Conservation (phyloP, 768 basidiomycete species). For the Mycena vulgaris region DNA sequence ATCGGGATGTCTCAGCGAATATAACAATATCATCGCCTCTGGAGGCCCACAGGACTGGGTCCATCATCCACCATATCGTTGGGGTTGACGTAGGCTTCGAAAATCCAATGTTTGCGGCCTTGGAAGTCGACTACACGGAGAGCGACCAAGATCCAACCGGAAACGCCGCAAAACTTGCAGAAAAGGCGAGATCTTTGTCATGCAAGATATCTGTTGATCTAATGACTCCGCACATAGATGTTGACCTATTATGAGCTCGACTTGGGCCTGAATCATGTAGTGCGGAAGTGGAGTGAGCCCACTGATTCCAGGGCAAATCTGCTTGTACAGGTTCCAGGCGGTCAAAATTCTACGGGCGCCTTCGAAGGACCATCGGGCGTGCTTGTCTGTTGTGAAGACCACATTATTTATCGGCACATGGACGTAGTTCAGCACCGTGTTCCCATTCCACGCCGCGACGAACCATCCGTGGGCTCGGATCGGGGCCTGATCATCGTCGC, state of each 20-base stretch:
- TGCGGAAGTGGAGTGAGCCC: conserved; percentile 97
- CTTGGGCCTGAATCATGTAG: conserved; percentile 96
- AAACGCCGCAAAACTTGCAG: conserved; percentile 89
- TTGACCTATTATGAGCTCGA: conserved; percentile 98
- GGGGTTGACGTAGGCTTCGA: conserved; percentile 98
- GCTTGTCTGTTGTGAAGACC: conserved; percentile 96
- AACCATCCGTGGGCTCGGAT: too few relatives aligned
- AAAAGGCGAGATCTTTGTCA: too few relatives aligned
- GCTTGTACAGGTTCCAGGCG: conserved; percentile 98
- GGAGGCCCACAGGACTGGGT: conserved; percentile 94
- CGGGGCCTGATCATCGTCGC: conserved; percentile 7
- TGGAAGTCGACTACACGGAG: conserved; percentile 97
- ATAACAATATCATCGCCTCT: conserved; percentile 97
- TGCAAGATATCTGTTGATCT: too few relatives aligned
- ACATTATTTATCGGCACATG: conserved; percentile 95
- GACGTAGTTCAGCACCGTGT: neutral
- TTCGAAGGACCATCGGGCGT: conserved; percentile 96
- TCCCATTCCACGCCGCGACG: conserved; percentile 15
- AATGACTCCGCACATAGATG: conserved; percentile 66
- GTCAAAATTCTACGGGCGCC: too few relatives aligned
- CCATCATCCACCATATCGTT: conserved; percentile 94
- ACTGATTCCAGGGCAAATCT: conserved; percentile 95
- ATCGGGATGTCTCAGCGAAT: conserved; percentile 95
- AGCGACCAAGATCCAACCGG: conserved; percentile 96
- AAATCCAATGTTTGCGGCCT: conserved; percentile 95